These are phyloP conservation scores for Coemansia pectinata DNA, from an alignment of 192 early-diverging fungal genomes.

Conservation along the genomic window DNA sequence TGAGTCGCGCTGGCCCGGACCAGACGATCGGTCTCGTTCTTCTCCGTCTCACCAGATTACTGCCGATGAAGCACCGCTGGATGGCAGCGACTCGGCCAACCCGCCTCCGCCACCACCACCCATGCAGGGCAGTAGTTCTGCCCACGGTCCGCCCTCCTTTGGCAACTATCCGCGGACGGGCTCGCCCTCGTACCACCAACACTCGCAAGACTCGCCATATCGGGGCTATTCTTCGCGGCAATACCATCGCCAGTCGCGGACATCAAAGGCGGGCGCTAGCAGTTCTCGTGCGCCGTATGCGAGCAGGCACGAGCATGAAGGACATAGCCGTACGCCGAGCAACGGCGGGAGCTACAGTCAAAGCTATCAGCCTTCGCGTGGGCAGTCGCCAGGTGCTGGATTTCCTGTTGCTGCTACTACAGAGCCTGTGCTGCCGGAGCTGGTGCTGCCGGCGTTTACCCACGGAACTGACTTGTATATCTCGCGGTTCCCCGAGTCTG, in stretches of 20 bases:
- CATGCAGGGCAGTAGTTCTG: constrained; percentile 3
- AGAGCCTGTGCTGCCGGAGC: constrained; percentile 10
- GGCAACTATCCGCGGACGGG: constrained; percentile 5
- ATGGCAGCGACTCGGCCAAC: neutral
- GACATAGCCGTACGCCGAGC: constrained; percentile 28
- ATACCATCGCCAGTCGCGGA: constrained; percentile 21
- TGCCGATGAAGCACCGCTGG: neutral
- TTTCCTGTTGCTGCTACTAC: neutral
- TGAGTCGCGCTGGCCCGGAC: constrained; percentile 18
- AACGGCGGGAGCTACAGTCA: constrained; percentile 14
- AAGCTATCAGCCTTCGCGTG: constrained; percentile 22
- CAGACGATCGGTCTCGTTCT: neutral
- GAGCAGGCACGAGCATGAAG: constrained; percentile 25
- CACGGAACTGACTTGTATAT: constrained; percentile 42
- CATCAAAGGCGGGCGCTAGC: constrained; percentile 24
- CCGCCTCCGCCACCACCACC: constrained; percentile 29
- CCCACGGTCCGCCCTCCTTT: constrained; percentile 7
- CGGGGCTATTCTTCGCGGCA: constrained; percentile 27
- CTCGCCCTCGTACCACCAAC: constrained; percentile 14
- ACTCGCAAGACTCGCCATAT: constrained; percentile 23
- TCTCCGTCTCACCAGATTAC: neutral
- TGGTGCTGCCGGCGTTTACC: constrained; percentile 11
- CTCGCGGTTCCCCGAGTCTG: constrained; percentile 22
- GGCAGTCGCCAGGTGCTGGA: constrained; percentile 25
- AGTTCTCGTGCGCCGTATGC: constrained; percentile 19